These are phyloP conservation scores for Phyllosticta capitalensis DNA, from an alignment of 2,329 filamentous ascomycete species.

Conservation along the genomic window DNA sequence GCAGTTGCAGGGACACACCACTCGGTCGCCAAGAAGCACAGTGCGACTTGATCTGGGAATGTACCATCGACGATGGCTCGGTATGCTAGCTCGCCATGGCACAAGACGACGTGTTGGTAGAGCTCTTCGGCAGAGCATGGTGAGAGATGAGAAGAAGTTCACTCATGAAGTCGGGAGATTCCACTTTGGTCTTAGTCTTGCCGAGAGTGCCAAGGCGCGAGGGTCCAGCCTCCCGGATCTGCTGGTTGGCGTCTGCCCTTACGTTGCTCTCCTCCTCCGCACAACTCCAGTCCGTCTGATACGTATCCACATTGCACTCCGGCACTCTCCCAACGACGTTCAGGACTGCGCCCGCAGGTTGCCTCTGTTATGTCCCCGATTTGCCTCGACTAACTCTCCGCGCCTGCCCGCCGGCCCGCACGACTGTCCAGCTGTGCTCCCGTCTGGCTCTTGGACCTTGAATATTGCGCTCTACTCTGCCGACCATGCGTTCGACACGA, in stretches of 20 bases:
- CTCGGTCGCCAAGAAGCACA: neutral
- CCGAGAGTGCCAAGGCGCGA: too few species aligned
- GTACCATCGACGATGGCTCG: neutral
- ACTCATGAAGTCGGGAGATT: neutral
- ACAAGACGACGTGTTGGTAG: neutral
- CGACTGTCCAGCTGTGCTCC: too few species aligned
- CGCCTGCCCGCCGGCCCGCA: too few species aligned
- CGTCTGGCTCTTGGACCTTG: neutral
- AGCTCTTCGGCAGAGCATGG: neutral
- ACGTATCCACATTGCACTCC: neutral
- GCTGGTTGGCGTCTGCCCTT: neutral
- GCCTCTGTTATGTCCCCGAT: neutral
- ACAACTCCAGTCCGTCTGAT: neutral
- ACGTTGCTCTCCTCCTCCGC: neutral
- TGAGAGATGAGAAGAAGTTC: neutral
- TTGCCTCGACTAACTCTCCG: neutral
- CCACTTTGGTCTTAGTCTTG: too few species aligned
- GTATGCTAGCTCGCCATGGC: neutral
- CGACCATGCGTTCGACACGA: constrained; percentile 49
- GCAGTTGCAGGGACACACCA: neutral
- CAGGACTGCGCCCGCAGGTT: neutral
- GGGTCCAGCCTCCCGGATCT: neutral
- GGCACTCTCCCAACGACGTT: neutral
- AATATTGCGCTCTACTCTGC: too few species aligned
- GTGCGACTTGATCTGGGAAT: neutral